Evolutionary conservation across 208 protist genomes (phyloP), one percentile per base, ranked within the genome.

Genomic region (Angomonas deanei): DNA sequence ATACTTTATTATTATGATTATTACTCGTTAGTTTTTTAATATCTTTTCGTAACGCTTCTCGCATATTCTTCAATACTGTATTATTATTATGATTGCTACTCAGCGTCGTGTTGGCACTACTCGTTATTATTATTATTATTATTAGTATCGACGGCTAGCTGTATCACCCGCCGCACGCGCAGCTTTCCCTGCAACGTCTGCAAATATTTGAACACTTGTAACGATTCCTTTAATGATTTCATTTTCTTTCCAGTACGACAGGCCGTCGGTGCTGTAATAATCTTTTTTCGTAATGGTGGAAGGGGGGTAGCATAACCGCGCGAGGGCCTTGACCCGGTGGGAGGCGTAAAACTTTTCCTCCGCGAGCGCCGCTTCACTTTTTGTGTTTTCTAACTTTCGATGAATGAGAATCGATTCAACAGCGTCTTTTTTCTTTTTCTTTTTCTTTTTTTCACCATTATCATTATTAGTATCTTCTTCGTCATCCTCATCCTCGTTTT

Each of bases 71-170:
- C 36, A 42, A 42, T 15, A 15, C 36, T n/a, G 8, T 53, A 15
- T 53, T 53, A 53, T 53, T 53, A 26, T 53, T 53, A 53, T 53
- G 5, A 53, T 53, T 53, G 47, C 19, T 53, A 26, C 19, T 53
- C n/a, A 21, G 11, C 36, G n/a, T n/a, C n/a, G n/a, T n/a, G n/a
- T n/a, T n/a, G 36, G 36, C 8, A 15, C 11, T 42, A 42, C 36
- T 15, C 15, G 36, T 15, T 42, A 15, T 15, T 42, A n/a, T n/a
- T n/a, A n/a, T n/a, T n/a, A n/a, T n/a, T n/a, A n/a, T n/a, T n/a
- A n/a, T n/a, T n/a, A n/a, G n/a, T n/a, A n/a, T 42, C 36, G 15
- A 8, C 15, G 36, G 36, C 8, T 15, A 42, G 15, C 36, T 42
- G 36, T 15, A 42, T 15, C 36, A 15, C 36, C 8, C 36, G 36